These are phyloP conservation scores for Phyllosticta paracitricarpa DNA, from an alignment of 2,329 filamentous ascomycete species.

Conservation along the genomic window DNA sequence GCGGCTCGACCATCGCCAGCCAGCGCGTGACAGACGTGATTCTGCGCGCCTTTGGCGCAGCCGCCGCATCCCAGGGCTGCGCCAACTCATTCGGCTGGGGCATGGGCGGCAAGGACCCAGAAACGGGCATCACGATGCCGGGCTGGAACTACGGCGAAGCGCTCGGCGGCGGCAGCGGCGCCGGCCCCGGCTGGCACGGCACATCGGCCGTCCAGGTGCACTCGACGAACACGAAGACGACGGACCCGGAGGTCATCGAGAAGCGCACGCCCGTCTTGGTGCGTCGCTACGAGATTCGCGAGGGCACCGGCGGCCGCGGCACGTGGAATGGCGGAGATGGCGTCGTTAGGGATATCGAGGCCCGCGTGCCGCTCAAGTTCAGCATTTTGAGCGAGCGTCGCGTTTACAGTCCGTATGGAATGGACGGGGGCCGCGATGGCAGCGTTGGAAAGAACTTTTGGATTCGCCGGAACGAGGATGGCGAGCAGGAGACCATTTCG, in stretches of 20 bases:
- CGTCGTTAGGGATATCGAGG: slow-evolving; percentile 22
- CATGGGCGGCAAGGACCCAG: slow-evolving; percentile 16
- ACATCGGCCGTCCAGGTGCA: slow-evolving; percentile 24
- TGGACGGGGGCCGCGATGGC: slow-evolving; percentile 23
- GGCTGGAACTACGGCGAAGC: slow-evolving; percentile 29
- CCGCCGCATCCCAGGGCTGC: slow-evolving; percentile 15
- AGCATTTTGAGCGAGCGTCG: slow-evolving; percentile 24
- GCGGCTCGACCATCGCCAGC: slow-evolving; percentile 12
- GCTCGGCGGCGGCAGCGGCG: slow-evolving; percentile 26
- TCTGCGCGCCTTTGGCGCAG: slow-evolving; percentile 13
- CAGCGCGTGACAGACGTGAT: slow-evolving; percentile 18
- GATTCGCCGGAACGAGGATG: neutral
- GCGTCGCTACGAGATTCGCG: slow-evolving; percentile 22
- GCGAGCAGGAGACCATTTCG: slow-evolving; percentile 4
- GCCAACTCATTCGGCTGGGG: slow-evolving; percentile 22
- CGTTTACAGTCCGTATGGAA: slow-evolving; percentile 24
- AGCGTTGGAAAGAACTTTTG: slow-evolving; percentile 20
- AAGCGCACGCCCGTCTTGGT: slow-evolving; percentile 26
- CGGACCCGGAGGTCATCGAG: slow-evolving; percentile 27
- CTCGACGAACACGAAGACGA: slow-evolving; percentile 30
- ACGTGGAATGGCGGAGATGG: slow-evolving; percentile 23
- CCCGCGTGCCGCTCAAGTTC: slow-evolving; percentile 18
- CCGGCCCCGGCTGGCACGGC: slow-evolving; percentile 24
- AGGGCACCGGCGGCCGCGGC: slow-evolving; percentile 22
- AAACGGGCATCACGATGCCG: slow-evolving; percentile 13